Evolutionary conservation across 805 yeast species (phyloP), one percentile per base, ranked within the genome.

Genomic region (Torulaspora maleeae): DNA sequence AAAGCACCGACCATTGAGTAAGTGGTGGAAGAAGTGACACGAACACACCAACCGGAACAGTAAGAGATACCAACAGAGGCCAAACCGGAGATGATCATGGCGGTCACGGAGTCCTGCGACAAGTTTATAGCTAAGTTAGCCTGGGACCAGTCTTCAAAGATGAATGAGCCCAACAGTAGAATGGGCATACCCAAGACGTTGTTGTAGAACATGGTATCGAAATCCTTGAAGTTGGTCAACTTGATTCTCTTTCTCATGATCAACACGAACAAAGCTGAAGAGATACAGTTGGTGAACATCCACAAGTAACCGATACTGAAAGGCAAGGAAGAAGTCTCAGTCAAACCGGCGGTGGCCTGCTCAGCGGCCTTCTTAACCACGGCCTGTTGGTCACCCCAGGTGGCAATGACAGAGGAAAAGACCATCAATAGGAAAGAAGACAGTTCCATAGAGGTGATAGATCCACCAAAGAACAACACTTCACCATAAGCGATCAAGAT

Each of bases 1-100:
- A 93, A 79, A 44, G 99, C 99, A 69, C 99, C 99, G 48, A 93
- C 98, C 99, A 93, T 93, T 44, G 96, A 88, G 75, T 93, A 93
- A 45, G 99, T 93, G 45, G 99, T 93, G 22, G 98, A 90, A 17
- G 97, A 88, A 36, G 99, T 93, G 53, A 93, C 98, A 74, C 99
- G 87, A 55, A 93, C 95, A 79, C 99, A 93, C 99, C 99, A 93
- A 51, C 97, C 99, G 10, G 98, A 89, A 71, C 96, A 88, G 79
- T 93, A 93, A 36, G 98, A 91, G 67, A 93, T 93, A 73, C 95
- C 97, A 43, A 93, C 95, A 27, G 97, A 84, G 36, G 95, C 83
- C 57, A 86, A 79, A 69, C 99, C 99, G 29, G 96, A 87, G 64
- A 91, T 78, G 52, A 93, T 61, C 96, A 93, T 90, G 36, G 82